A percentile compares a stretch with the other conserved stretches of the same genome.
Conservation (phyloP, 345 rosid genomes). For the Dipteronia sinensis region DNA sequence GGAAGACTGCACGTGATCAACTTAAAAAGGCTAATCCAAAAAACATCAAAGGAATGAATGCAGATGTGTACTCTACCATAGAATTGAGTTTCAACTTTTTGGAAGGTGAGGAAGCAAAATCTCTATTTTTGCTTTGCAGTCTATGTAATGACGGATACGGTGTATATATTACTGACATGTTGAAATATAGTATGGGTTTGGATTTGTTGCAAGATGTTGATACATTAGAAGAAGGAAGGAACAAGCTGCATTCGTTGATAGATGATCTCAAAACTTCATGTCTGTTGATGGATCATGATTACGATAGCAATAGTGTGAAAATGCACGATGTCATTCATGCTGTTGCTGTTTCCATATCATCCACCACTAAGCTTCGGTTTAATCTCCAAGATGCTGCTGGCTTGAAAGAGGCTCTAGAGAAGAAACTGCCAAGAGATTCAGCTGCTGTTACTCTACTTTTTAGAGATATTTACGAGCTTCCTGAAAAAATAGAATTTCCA, state of each 20-base stretch:
- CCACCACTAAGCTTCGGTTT: slow-evolving; percentile 6
- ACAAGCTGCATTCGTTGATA: neutral
- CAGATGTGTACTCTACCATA: neutral
- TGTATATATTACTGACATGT: neutral
- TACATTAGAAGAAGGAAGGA: slow-evolving; percentile 10
- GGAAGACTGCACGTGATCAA: slow-evolving; percentile 7
- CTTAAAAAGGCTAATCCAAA: neutral
- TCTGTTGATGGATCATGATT: slow-evolving; percentile 18
- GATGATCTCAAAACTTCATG: slow-evolving; percentile 22
- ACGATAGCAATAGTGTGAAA: neutral
- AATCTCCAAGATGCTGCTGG: neutral
- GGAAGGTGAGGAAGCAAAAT: neutral
- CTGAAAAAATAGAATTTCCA: slow-evolving; percentile 12
- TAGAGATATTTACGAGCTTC: slow-evolving; percentile 17
- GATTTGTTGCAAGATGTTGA: slow-evolving; percentile 9
- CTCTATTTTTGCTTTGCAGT: neutral
- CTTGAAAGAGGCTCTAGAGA: neutral
- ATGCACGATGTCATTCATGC: slow-evolving; percentile 32
- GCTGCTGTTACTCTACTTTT: slow-evolving; percentile 1
- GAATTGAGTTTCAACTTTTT: neutral
- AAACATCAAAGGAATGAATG: neutral
- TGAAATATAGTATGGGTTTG: slow-evolving; percentile 22
- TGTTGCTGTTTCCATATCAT: slow-evolving; percentile 22
- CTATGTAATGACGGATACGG: neutral
- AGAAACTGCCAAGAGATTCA: neutral